Base-by-base conservation (phyloP, 139 green algal species). In the Chlorella ohadii region DNA sequence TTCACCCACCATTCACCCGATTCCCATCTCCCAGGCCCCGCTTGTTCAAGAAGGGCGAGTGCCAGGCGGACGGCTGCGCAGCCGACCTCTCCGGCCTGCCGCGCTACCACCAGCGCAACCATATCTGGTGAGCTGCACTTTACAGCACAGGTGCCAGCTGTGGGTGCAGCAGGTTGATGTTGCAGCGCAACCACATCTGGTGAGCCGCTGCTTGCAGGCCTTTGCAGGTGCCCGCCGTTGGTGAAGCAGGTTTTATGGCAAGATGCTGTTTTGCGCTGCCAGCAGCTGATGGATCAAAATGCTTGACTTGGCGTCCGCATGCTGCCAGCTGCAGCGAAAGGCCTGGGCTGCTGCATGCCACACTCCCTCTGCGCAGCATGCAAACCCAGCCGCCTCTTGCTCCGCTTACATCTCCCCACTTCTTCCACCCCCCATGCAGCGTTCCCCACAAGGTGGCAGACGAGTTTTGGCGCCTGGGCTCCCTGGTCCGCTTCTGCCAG, bases 401-500 rank as follows among this genome's bases (percentile, higher is more conserved):
- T n/a, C n/a, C n/a, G n/a, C n/a, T n/a, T n/a, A 33, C 25, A 13
- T 27, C 22, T 4, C 27, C 63, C 63, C 28, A 19, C 25, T 27
- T 27, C 27, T 13, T 15, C 27, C 70, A 59, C 70, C 39, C 23
- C 70, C 61, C 39, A 23, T 61, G 59, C 56, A 78, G 47, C 85
- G 70, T 86, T n/a, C 19, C 77, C 0, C 73, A 72, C 77, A 83
- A 83, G 63, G 39, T 41, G 77, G 77, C 77, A 4, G 77, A 83
- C 23, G 19, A 20, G 25, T 83, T 74, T 28, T 9, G 38, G 27
- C 57, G 59, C 20, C 36, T 72, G 76, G 87, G 84, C 31, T 31
- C 57, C 31, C 51, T 70, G 25, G 92, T 96, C 88, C 93, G 94
- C 70, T 98, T 97, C 91, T 98, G 95, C 89, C 95, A 98, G 89